Evolutionary conservation across 352 stramenopile genomes (phyloP).

Genomic region (Globisporangium recalcitrans): DNA sequence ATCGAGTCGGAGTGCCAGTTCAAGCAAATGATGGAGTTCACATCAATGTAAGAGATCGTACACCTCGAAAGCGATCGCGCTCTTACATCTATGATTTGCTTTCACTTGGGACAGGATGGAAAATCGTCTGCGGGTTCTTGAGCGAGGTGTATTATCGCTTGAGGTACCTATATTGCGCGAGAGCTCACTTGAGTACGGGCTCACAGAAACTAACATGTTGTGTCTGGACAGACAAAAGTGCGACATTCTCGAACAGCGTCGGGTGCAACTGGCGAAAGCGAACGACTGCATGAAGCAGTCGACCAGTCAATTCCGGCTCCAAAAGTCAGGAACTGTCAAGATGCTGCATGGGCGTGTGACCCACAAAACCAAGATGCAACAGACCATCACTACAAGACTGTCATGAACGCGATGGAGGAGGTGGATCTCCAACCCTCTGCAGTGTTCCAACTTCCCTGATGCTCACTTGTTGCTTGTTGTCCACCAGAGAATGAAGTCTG

Average conservation of each 20-base stretch:
- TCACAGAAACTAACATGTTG: neutral
- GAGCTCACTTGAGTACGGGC: neutral
- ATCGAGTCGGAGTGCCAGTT: slow-evolving; percentile 18
- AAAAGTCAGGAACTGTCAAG: neutral
- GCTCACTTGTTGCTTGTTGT: neutral
- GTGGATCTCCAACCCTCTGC: neutral
- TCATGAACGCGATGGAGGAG: slow-evolving; percentile 5
- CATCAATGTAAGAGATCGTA: slow-evolving; percentile 10
- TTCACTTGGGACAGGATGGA: slow-evolving; percentile 9
- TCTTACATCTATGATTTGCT: neutral
- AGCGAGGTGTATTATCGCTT: slow-evolving; percentile 12
- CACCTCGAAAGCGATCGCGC: neutral
- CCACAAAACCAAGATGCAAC: neutral
- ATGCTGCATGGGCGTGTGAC: neutral
- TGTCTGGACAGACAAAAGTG: neutral
- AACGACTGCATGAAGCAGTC: neutral
- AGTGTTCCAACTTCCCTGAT: neutral
- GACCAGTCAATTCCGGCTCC: neutral
- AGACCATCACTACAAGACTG: neutral
- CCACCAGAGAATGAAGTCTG: slow-evolving; percentile 5
- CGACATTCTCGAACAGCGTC: slow-evolving; percentile 2
- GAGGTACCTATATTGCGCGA: slow-evolving; percentile 5
- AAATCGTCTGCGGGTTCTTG: slow-evolving; percentile 16
- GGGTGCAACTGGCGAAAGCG: neutral
- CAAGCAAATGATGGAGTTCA: slow-evolving; percentile 20